Conservation (phyloP, 1,139 yeast species). For the Taphrina sp. region DNA sequence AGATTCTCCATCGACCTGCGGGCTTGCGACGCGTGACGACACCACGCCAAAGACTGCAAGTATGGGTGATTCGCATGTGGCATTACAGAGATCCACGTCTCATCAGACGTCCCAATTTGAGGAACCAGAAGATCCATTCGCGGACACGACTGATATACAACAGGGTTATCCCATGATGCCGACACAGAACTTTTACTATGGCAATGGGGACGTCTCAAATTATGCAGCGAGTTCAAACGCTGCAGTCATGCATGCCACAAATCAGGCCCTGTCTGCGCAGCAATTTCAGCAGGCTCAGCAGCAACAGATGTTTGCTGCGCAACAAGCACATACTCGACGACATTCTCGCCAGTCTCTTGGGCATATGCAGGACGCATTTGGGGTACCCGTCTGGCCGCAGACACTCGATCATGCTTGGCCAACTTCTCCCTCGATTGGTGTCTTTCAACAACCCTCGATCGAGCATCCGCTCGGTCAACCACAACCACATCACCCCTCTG, state of each 20-base stretch:
- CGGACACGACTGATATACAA: not conserved
- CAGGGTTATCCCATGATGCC: conserved; percentile 16
- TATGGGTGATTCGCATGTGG: conserved; percentile 1
- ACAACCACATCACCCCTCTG: no score
- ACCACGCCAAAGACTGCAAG: conserved; percentile 1
- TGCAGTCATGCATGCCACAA: conserved; percentile 5
- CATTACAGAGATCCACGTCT: conserved; percentile 1
- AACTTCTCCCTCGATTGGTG: not conserved
- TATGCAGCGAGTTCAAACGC: conserved; percentile 7
- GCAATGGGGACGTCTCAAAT: not conserved
- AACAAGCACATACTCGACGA: conserved; percentile 1
- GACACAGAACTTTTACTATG: conserved; percentile 10
- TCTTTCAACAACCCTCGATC: not conserved
- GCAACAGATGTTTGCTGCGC: conserved; percentile 13
- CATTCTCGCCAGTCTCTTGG: not conserved
- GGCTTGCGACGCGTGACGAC: not conserved
- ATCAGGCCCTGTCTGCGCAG: not conserved
- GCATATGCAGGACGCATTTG: not conserved
- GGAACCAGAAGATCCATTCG: conserved; percentile 2
- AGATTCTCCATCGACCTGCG: conserved; percentile 12
- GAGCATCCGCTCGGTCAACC: not conserved
- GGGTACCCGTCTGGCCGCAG: conserved; percentile 7
- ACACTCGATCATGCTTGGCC: conserved; percentile 4
- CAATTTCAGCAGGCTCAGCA: conserved; percentile 10
- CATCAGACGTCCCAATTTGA: conserved; percentile 8